Conservation (phyloP, 805 yeast species). For the Wickerhamiella allomyrinae region DNA sequence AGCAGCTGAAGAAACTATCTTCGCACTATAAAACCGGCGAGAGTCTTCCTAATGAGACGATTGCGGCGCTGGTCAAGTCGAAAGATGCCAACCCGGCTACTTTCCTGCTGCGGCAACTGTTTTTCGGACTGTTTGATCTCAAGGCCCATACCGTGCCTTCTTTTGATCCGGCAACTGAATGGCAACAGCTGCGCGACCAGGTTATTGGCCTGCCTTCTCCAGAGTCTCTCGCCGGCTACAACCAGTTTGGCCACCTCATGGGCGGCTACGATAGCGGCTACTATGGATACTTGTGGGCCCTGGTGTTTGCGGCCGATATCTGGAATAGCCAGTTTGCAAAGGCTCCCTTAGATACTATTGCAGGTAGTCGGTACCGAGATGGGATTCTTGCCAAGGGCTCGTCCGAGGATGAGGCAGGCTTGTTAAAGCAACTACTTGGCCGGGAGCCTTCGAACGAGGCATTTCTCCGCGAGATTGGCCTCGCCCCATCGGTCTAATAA, state of each 20-base stretch:
- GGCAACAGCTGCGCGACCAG: constrained; percentile 58
- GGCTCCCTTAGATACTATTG: constrained; percentile 48
- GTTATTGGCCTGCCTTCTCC: constrained; percentile 21
- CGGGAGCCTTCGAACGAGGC: constrained; percentile 64
- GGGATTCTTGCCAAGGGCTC: constrained; percentile 60
- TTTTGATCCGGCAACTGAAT: constrained; percentile 38
- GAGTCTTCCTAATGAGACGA: constrained; percentile 40
- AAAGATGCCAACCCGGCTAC: constrained; percentile 69
- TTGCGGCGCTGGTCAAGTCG: constrained; percentile 43
- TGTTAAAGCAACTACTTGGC: constrained; percentile 52
- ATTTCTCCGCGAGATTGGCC: constrained; percentile 53
- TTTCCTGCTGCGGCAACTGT: constrained; percentile 58
- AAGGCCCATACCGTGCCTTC: constrained; percentile 42
- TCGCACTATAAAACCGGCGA: constrained; percentile 49
- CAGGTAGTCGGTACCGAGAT: constrained; percentile 58
- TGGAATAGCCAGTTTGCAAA: constrained; percentile 53
- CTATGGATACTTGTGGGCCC: constrained; percentile 77
- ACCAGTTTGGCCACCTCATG: constrained; percentile 43
- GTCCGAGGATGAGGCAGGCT: constrained; percentile 51
- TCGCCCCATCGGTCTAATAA: not conserved
- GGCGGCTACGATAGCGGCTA: constrained; percentile 81
- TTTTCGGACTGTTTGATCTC: constrained; percentile 68
- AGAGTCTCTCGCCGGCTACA: constrained; percentile 8
- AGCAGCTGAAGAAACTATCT: constrained; percentile 44
- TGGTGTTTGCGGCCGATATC: constrained; percentile 74